These are phyloP conservation scores for Spinacia oleracea DNA, from an alignment of 179 eudicot species.

Conservation along the genomic window DNA sequence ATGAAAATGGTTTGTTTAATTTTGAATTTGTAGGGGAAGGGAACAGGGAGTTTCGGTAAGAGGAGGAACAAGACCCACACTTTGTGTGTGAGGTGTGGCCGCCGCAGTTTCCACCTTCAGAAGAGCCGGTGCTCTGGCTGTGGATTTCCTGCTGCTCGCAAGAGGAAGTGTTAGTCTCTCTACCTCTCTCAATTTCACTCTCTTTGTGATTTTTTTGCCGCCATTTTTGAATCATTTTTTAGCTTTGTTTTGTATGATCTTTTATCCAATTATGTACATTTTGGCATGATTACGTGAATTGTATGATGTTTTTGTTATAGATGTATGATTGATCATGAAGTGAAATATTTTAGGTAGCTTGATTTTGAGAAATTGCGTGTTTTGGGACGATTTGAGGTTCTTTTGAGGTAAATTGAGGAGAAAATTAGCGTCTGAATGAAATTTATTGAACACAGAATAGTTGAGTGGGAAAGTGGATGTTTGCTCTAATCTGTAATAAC, in stretches of 20 bases:
- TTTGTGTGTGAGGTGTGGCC: constrained; percentile 79
- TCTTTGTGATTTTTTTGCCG: background rate
- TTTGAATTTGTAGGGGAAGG: constrained; percentile 50
- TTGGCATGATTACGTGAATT: background rate
- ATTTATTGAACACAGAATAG: too few relatives aligned
- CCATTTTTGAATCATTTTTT: background rate
- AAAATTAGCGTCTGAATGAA: background rate
- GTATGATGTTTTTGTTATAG: background rate
- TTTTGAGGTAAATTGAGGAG: background rate
- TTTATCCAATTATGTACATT: background rate
- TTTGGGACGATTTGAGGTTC: background rate
- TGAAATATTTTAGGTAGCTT: background rate
- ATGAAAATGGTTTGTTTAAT: background rate
- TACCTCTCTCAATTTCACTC: background rate
- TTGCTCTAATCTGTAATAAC: too few relatives aligned
- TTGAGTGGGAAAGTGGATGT: too few relatives aligned
- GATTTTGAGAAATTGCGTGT: background rate
- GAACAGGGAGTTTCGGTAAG: constrained; percentile 92
- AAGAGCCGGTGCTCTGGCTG: constrained; percentile 81
- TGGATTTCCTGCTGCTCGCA: constrained; percentile 78
- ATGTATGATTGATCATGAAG: background rate
- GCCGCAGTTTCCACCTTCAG: constrained; percentile 84
- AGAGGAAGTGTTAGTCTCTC: constrained; percentile 56
- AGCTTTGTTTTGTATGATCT: background rate
- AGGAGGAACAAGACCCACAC: constrained; percentile 98